phyloP scores from a whole-genome alignment of 2,329 filamentous ascomycete genomes.

The Paraconiothyrium sp. region DNA sequence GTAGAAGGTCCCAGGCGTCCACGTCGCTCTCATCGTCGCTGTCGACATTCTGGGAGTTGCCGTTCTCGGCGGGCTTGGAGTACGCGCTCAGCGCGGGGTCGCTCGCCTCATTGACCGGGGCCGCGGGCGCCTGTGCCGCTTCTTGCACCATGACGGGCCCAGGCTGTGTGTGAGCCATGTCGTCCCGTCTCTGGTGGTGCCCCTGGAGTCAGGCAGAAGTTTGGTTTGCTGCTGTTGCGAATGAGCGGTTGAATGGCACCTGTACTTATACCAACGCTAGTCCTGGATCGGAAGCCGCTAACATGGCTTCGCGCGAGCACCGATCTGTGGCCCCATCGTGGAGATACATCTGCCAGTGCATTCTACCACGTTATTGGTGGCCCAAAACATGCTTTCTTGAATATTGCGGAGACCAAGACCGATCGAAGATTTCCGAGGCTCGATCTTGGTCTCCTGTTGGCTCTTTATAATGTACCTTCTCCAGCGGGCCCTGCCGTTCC shows the following conservation, averaged over 20 bases:
- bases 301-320: not conserved
- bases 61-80: slow-evolving; percentile 24
- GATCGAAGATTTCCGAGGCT: not conserved
- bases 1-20: slow-evolving; percentile 43
- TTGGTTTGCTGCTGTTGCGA: slow-evolving; percentile 26
- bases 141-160: slow-evolving; percentile 43
- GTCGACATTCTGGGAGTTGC: slow-evolving; percentile 28
- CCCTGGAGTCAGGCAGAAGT: slow-evolving; percentile 16
- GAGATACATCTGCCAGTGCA: not conserved
- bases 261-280: slow-evolving; percentile 23
- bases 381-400: not conserved
- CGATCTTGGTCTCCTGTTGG: not conserved
- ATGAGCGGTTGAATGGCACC: slow-evolving; percentile 18
- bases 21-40: slow-evolving; percentile 41
- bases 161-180: slow-evolving; percentile 39
- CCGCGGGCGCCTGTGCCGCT: slow-evolving; percentile 27
- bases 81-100: slow-evolving; percentile 27
- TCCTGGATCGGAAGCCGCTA: slow-evolving; percentile 2
- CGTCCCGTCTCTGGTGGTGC: slow-evolving; percentile 27
- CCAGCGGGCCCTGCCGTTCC: not conserved
- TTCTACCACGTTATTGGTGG: not conserved
- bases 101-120: slow-evolving; percentile 29
- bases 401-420: not conserved
- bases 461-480: not conserved
- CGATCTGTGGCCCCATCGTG: not conserved